Base-by-base conservation (phyloP, 2,329 filamentous ascomycete genomes). In the Pseudogymnoascus sp. region DNA sequence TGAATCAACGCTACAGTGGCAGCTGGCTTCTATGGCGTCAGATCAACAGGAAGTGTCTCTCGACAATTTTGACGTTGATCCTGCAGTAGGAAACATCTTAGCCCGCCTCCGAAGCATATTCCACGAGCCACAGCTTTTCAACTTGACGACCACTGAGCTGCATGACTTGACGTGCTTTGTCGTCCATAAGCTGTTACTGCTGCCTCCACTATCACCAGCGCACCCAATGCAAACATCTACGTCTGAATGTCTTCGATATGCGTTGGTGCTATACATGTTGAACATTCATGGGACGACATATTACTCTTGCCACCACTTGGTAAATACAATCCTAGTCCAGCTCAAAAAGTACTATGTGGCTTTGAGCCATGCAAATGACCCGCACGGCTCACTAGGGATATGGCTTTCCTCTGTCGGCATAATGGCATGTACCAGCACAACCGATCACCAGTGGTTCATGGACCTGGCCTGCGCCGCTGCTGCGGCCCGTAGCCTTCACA, bases 131-230 rank as follows among this genome's bases (percentile, higher is more conserved):
- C 61, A 68, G 10, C 60, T 60, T 0, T 60, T 45, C 8, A 65
- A 65, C 0, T 61, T 79, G 0, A 63, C 75, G 1, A 70, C 70
- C 0, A 77, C 76, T 0, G 71, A 74, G 48, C 73, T 83, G 0
- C 81, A 83, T 61, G 81, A 83, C 59, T 70, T 83, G 1, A 77
- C 78, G 5, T 81, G 77, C 57, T 83, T 79, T 63, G 75, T 79
- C 19, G 68, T 82, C 0, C 80, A 83, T 61, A 73, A 74, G 19
- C 71, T 83, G 0, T 61, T 82, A 0, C 66, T 71, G 2, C 38
- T 65, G 5, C 55, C 64, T 10, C 26, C 61, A 28, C 45, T 60
- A 2, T 19, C 57, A 2, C 28, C 33, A 5, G 13, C 38, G 1
- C 41, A 60, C 2, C 2, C 58, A 1, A 33, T 19, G 3, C 56